Percentiles rank a stretch among this genome's conserved stretches.
phyloP scores from a whole-genome alignment of 805 yeast genomes.

The Yamadazyma akitaensis region DNA sequence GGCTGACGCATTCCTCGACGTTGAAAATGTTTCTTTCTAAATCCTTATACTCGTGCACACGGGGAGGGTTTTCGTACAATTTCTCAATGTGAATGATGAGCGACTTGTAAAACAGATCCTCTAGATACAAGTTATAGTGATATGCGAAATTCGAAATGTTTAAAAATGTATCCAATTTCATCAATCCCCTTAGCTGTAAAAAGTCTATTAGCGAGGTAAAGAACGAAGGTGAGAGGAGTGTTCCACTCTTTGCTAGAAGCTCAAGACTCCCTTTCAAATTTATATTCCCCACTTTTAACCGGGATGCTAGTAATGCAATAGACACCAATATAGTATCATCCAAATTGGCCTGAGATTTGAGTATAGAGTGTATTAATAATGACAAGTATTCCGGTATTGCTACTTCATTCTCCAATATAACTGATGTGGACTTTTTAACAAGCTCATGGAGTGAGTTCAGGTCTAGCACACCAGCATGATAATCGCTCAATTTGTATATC shows the following conservation, averaged over 20 bases:
- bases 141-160: conserved; percentile 2
- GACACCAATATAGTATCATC: conserved; percentile 22
- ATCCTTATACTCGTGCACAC: conserved; percentile 35
- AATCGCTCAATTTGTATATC: conserved; percentile 11
- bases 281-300: conserved; percentile 1
- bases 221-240: conserved; percentile 6
- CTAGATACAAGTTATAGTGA: conserved; percentile 12
- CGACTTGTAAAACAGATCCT: conserved; percentile 18
- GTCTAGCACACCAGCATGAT: neutral
- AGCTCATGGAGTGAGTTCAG: neutral
- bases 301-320: conserved; percentile 27
- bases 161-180: conserved; percentile 7
- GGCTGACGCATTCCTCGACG: conserved; percentile 4
- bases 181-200: neutral
- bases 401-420: neutral
- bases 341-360: conserved; percentile 12
- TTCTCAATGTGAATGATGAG: conserved; percentile 27
- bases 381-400: conserved; percentile 28
- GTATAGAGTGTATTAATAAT: conserved; percentile 19
- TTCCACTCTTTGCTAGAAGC: conserved; percentile 9
- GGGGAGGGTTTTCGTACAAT: conserved; percentile 27
- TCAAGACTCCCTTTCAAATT: conserved; percentile 3
- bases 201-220: conserved; percentile 6
- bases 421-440: conserved; percentile 6
- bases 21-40: conserved; percentile 21